A percentile compares a stretch with the other conserved stretches of the same genome.
Evolutionary conservation across 1,284 basidiomycete genomes (phyloP).

Genomic region (Cryptococcus hybrid): DNA sequence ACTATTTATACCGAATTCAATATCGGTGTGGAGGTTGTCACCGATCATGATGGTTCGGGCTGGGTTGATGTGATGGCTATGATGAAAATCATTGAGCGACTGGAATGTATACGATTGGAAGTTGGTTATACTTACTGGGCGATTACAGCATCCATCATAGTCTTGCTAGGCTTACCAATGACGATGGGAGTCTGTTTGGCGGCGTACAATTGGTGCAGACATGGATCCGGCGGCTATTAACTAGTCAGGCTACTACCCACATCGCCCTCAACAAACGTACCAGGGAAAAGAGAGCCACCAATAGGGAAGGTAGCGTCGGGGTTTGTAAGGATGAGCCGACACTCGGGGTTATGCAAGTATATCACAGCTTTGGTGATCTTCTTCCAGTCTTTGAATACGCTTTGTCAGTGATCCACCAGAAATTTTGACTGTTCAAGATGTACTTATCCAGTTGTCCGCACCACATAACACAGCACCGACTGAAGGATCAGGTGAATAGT

Average conservation of each 20-base stretch:
- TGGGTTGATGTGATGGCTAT: constrained; percentile 79
- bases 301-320: constrained; percentile 87
- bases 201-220: constrained; percentile 76
- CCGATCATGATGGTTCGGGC: constrained; percentile 89
- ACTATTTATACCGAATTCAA: constrained; percentile 78
- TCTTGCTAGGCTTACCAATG: constrained; percentile 90
- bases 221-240: constrained; percentile 65
- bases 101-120: not conserved
- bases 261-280: constrained; percentile 44
- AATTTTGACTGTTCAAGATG: constrained; percentile 8
- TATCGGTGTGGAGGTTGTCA: constrained; percentile 90
- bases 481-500: constrained; percentile 65
- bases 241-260: not conserved
- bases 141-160: constrained; percentile 93
- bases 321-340: constrained; percentile 89
- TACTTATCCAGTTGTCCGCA: constrained; percentile 56
- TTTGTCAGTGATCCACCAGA: not conserved
- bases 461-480: constrained; percentile 92
- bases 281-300: constrained; percentile 74
- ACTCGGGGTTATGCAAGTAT: constrained; percentile 78
- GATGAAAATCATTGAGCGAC: not conserved
- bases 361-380: constrained; percentile 93
- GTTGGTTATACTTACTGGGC: constrained; percentile 65
- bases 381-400: constrained; percentile 65
- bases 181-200: constrained; percentile 65